Evolutionary conservation across 2,329 filamentous ascomycete genomes (phyloP), one percentile per base, ranked within the genome.

Genomic region (Pseudogymnoascus sp.): DNA sequence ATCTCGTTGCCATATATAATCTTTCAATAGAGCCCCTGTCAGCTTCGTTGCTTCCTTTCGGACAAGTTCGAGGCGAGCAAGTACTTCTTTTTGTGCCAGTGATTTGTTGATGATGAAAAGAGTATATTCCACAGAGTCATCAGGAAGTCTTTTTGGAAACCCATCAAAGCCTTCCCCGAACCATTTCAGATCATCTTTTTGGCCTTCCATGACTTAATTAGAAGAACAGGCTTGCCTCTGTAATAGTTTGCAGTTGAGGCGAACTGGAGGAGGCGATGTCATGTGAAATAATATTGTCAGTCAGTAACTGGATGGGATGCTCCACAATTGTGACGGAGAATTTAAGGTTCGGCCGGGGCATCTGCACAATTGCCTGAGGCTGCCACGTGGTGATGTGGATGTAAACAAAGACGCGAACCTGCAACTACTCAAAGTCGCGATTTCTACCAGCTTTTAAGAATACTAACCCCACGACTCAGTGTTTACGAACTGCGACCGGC

Each of bases 1-100:
- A 62, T 96, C 92, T 11, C 92, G 85, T 74, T 99, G 95, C 95
- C 95, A 99, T 67, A 99, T 96, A 71, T 97, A 96, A 66, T 90
- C 88, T 69, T 85, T 87, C n/a, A 93, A 81, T 6, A 92, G 77
- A 2, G 81, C 79, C 48, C 85, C 85, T 4, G 77, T 75, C n/a
- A 95, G 76, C 28, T 85, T 80, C 2, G 82, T 77, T 0, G 90
- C 87, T 1, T 85, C 82, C 74, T 86, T 90, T 62, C 92, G 86
- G 8, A 96, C 81, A 19, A 82, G 78, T 64, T 90, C 88, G n/a
- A 97, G 81, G 19, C 83, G 82, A 23, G 84, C 76, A 10, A 90
- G 79, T n/a, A 84, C 78, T 67, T 84, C 72, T 64, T 68, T 83
- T 63, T 82, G 80, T 16, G 83, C 77, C 23, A 85, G 76, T 65